Conservation (phyloP, 208 protist genomes). For the Trypanosoma avium region DNA sequence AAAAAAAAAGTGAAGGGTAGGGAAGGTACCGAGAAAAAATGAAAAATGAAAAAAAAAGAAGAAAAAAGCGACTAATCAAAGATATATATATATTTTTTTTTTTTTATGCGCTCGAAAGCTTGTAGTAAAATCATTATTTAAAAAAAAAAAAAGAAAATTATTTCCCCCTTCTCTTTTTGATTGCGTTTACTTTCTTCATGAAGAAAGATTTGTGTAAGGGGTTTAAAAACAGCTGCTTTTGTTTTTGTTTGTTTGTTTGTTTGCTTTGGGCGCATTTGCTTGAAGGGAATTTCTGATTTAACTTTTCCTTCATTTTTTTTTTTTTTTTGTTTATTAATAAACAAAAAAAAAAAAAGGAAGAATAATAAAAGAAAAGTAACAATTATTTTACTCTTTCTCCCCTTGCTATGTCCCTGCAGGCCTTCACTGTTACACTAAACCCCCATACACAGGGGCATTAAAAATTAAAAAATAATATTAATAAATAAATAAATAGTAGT, state of each 20-base stretch:
- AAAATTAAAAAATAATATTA: too few relatives aligned
- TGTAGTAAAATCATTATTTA: too few relatives aligned
- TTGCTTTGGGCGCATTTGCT: too few relatives aligned
- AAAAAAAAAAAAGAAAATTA: not conserved
- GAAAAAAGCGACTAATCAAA: slow-evolving; percentile 12
- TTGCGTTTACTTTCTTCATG: not conserved
- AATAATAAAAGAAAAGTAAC: not conserved
- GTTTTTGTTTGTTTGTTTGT: not conserved
- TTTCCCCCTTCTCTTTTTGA: not conserved
- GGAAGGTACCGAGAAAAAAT: not conserved
- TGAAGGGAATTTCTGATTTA: too few relatives aligned
- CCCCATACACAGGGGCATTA: too few relatives aligned
- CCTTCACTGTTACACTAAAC: too few relatives aligned
- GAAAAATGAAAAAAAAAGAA: slow-evolving; percentile 15
- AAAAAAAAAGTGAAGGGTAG: slow-evolving; percentile 6
- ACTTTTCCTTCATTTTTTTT: not conserved
- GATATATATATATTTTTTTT: too few relatives aligned
- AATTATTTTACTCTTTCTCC: not conserved
- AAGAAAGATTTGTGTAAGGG: too few relatives aligned
- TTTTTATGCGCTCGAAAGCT: too few relatives aligned
- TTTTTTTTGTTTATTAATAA: not conserved
- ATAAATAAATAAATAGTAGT: too few relatives aligned
- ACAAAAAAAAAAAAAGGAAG: not conserved
- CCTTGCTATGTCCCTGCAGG: not conserved
- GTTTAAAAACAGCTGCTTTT: not conserved